Base-by-base conservation (phyloP, 225 moss, liverwort and hornwort species). In the Ulota crispa region DNA sequence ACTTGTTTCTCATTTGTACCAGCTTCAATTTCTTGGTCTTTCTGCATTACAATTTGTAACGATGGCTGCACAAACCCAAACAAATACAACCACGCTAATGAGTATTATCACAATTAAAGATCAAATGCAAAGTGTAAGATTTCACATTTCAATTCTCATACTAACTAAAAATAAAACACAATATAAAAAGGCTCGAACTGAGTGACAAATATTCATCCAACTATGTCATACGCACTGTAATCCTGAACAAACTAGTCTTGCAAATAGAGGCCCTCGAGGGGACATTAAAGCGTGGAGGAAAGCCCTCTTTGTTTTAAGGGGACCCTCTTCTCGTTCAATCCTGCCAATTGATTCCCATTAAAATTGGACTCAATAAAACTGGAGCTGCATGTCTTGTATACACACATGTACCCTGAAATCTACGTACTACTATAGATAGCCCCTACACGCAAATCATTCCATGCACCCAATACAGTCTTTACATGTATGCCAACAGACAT, bases 31-130 rank as follows among this genome's bases (percentile, higher is more conserved):
- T 80, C 85, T 50, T 64, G 81, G 23, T 78, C 82, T 10, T 57
- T 78, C 70, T 78, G 83, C 64, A 76, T 26, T 78, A 83, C 68
- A 75, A 62, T 77, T 68, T 82, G 85, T 55, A 79, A 65, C 67
- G 67, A 77, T 54, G 78, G 79, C 91, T 89, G 79, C 79, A 85
- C 43, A 82, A 70, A 45, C 45, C 66, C 8, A 68, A 73, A 14
- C 72, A 80, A 61, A 68, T 75, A 32, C 14, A 41, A 61, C 61
- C 13, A 72, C 53, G 62, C 43, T 64, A 9, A 84, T 42, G 12
- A 53, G 54, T 66, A 16, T 76, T 34, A 7, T 64, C 12, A 45
- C 39, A 27, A 24, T 37, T 57, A 31, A 73, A 60, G 21, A 71
- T 23, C 2, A 66, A 39, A 72, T 34, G 56, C 28, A 39, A 63